A percentile compares a stretch with the other conserved stretches of the same genome.
phyloP scores from a whole-genome alignment of 306 rosid genomes.

The Amphicarpaea edgeworthii region DNA sequence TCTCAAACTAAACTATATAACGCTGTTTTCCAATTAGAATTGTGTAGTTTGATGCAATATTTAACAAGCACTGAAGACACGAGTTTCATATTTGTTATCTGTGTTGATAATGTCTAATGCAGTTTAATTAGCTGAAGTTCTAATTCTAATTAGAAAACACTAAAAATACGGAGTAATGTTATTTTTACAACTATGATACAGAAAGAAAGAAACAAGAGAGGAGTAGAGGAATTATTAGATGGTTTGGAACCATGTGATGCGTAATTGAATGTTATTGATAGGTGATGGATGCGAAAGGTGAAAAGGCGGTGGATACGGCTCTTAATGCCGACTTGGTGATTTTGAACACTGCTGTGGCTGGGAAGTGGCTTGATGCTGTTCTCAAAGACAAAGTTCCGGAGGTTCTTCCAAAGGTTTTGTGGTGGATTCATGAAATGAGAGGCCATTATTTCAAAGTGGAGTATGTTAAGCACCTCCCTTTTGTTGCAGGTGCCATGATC shows the following conservation, averaged over 20 bases:
- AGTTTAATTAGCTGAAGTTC: neutral
- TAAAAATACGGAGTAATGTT: neutral
- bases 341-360: slow-evolving; percentile 96
- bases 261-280: slow-evolving; percentile 35
- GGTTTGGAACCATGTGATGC: neutral
- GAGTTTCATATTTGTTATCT: neutral
- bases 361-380: slow-evolving; percentile 95
- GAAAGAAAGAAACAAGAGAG: neutral
- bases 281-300: slow-evolving; percentile 81
- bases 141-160: neutral
- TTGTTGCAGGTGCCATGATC: slow-evolving; percentile 98
- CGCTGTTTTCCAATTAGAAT: neutral
- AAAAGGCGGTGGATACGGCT: slow-evolving; percentile 74
- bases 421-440: slow-evolving; percentile 99
- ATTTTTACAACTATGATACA: neutral
- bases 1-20: neutral
- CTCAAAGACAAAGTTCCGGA: slow-evolving; percentile 74
- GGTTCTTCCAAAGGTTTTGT: slow-evolving; percentile 93
- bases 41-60: neutral
- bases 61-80: too few species aligned
- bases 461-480: slow-evolving; percentile 99
- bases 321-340: slow-evolving; percentile 83
- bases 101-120: neutral
- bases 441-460: slow-evolving; percentile 97
- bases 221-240: neutral